Evolutionary conservation across 192 early-diverging fungal genomes (phyloP).

Genomic region (Podochytrium sp.): DNA sequence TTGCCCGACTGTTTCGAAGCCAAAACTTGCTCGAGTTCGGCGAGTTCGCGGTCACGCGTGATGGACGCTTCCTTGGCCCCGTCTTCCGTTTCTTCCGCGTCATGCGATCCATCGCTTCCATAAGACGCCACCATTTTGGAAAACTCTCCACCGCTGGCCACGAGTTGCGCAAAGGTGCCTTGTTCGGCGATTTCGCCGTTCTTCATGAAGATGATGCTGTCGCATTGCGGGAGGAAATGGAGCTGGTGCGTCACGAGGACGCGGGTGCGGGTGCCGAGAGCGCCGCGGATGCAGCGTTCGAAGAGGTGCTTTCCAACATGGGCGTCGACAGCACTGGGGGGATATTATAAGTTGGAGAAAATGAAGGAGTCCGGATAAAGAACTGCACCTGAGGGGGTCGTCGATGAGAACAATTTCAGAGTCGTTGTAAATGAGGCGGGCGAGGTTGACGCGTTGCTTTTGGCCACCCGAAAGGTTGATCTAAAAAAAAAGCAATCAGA

Average conservation of each 20-base stretch:
- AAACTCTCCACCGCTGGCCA: slow-evolving; percentile 64
- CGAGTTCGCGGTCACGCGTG: slow-evolving; percentile 16
- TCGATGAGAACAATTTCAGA: slow-evolving; percentile 82
- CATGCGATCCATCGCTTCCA: slow-evolving; percentile 42
- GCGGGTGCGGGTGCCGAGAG: slow-evolving; percentile 75
- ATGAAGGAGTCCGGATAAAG: slow-evolving; percentile 13
- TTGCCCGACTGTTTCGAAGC: slow-evolving; percentile 38
- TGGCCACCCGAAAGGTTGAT: slow-evolving; percentile 73
- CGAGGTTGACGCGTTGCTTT: slow-evolving; percentile 82
- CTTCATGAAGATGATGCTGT: slow-evolving; percentile 73
- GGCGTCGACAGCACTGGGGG: slow-evolving; percentile 36
- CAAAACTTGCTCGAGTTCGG: slow-evolving; percentile 32
- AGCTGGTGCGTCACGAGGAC: slow-evolving; percentile 86
- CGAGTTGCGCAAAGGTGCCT: slow-evolving; percentile 67
- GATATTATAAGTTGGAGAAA: background rate
- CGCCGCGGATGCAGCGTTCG: slow-evolving; percentile 70
- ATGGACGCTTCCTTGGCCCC: slow-evolving; percentile 6
- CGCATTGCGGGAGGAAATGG: slow-evolving; percentile 73
- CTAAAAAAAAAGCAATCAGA: no score
- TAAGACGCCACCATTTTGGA: slow-evolving; percentile 54
- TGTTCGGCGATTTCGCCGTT: slow-evolving; percentile 72
- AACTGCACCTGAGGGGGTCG: slow-evolving; percentile 80
- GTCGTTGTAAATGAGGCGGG: slow-evolving; percentile 75
- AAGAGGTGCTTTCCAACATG: slow-evolving; percentile 73
- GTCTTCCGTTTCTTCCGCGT: slow-evolving; percentile 38